Percentiles rank a stretch among this genome's conserved stretches.
phyloP scores from a whole-genome alignment of 106 monocot genomes.

The Dendrobium chrysotoxum region DNA sequence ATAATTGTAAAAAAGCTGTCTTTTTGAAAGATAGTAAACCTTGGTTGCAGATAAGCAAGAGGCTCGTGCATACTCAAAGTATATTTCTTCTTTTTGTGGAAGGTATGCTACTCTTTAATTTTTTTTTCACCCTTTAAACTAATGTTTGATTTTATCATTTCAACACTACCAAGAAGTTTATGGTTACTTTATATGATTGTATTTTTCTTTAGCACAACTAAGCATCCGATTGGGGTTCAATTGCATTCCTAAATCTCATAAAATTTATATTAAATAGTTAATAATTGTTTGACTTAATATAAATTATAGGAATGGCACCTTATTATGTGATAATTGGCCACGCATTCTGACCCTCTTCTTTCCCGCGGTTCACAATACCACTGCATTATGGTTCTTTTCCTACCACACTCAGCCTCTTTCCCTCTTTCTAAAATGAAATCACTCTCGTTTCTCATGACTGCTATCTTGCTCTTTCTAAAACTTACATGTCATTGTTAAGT shows the following conservation, averaged over 20 bases:
- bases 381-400: background rate
- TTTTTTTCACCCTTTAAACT: background rate
- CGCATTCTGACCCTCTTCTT: background rate
- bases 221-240: background rate
- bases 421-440: background rate
- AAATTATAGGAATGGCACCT: background rate
- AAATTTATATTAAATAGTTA: background rate
- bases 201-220: background rate
- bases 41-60: conserved; percentile 69
- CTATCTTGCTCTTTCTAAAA: background rate
- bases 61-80: conserved; percentile 76
- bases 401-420: background rate
- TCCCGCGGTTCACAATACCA: background rate
- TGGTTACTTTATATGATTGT: background rate
- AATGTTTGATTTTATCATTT: background rate
- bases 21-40: background rate
- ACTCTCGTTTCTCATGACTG: background rate
- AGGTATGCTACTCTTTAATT: conserved; percentile 37
- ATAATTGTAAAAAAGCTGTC: background rate
- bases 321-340: background rate
- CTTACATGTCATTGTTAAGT: background rate
- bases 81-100: conserved; percentile 81
- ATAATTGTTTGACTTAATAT: background rate
- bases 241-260: background rate
- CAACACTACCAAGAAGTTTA: background rate